Base-by-base conservation (phyloP, 106 monocot genomes). In the Dioscorea zingiberensis region DNA sequence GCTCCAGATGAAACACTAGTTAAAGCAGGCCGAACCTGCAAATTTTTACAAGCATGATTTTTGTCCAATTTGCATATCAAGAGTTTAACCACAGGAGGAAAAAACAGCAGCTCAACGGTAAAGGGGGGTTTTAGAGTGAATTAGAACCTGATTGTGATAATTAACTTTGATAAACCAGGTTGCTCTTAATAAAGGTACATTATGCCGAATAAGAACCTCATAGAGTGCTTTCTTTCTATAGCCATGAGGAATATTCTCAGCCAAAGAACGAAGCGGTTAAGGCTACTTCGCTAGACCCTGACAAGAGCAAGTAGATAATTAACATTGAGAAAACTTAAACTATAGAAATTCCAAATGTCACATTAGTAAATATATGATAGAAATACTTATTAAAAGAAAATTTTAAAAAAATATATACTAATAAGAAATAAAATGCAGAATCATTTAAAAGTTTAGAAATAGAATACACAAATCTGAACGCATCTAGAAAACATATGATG, bases 151-250 rank as follows among this genome's bases (percentile, higher is more conserved):
- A 70, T 98, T 98, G 55, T 92, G 97, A 76, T 93, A 93, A 24
- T 71, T 92, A 55, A 98, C 89, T 86, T 98, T 98, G 47, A 98
- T 81, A 78, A 98, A 93, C 97, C 97, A 98, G 19, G 97, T 80
- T 47, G 92, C 97, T 76, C 86, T 79, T 69, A 89, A 48, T 45
- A 98, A 72, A 48, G 97, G 97, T 19, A 98, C 80, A 73, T 89
- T 98, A 51, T 92, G 65, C n/a, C 92, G 81, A 70, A 88, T 89
- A 67, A 98, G 78, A 62, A 98, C 81, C 21, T 98, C 97, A 80
- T 92, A 84, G 22, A 98, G 88, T 49, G 78, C 62, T 73, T 98
- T 98, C 65, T 79, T 84, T 78, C 92, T 80, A 65, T 82, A 98
- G 49, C 97, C 97, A 78, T 92, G 92, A 65, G 97, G 97, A 73